Evolutionary conservation across 148 eudicot species (phyloP), one percentile per base, ranked within the genome.

Genomic region (Cornus kousa): DNA sequence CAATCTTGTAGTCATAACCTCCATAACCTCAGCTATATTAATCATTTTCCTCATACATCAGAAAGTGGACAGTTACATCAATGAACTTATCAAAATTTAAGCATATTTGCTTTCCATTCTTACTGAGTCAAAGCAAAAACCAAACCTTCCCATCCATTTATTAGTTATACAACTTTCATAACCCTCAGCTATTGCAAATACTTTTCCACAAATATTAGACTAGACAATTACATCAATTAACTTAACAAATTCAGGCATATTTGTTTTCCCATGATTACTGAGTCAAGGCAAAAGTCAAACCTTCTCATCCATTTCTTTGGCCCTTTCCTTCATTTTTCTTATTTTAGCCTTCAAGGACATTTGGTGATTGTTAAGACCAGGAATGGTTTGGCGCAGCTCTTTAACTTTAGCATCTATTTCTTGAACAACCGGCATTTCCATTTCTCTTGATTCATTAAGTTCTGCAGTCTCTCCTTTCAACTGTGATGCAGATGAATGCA

Each of bases 141-240:
- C 57, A 50, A 2, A 94, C 99, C 94, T 87, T 89, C 78, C 87
- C 91, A 73, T 88, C 87, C 87, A 89, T 72, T 80, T 96, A 97
- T 85, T 89, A 39, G 43, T 39, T 39, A 39, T 28, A 28, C 43
- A 4, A 39, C 7, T 39, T 39, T 39, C 43, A 39, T 43, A 20
- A 74, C 68, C 50, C 68, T 37, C 50, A 60, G 43, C 6, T 17
- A 16, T 19, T 73, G 40, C 57, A 12, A 32, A 65, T 37, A 20
- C 31, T 64, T 24, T 43, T 35, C 50, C 70, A 14, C n/a, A 40
- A 62, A 75, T 19, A 62, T 64, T 33, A 19, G 37, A 35, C 37
- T 20, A 64, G 40, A 62, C 19, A 53, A 5, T 4, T 53, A 53
- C 59, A 11, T 53, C 17, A 53, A 53, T 13, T 53, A 53, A 53